Conservation (phyloP, 108 stramenopile genomes). For the Cyclotella sp. region DNA sequence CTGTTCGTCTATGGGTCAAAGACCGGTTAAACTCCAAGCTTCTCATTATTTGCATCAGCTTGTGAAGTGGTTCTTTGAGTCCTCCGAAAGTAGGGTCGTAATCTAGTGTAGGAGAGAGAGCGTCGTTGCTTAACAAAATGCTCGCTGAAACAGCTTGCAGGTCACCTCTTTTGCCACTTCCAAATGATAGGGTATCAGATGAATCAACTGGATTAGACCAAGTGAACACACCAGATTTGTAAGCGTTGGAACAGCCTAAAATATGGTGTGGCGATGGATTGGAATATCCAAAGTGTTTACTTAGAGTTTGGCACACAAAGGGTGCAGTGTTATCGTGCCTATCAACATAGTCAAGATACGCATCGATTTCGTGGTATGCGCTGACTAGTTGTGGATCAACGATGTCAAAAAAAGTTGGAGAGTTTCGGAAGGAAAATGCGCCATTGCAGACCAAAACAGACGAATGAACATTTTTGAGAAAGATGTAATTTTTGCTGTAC, state of each 20-base stretch:
- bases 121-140: constrained; percentile 39
- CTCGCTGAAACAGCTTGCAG: constrained; percentile 46
- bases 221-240: constrained; percentile 16
- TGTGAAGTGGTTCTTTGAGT: constrained; percentile 47
- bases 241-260: constrained; percentile 24
- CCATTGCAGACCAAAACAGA: constrained; percentile 25
- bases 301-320: constrained; percentile 48
- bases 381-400: constrained; percentile 24
- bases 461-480: constrained; percentile 42
- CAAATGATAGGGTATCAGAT: constrained; percentile 26
- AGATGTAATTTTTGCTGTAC: constrained; percentile 18
- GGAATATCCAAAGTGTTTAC: constrained; percentile 52
- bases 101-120: constrained; percentile 28
- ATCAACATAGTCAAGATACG: constrained; percentile 52
- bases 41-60: constrained; percentile 42
- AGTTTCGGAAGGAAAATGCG: constrained; percentile 30
- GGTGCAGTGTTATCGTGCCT: constrained; percentile 58
- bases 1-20: constrained; percentile 20
- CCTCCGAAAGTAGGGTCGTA: constrained; percentile 41
- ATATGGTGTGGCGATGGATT: constrained; percentile 31
- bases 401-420: constrained; percentile 35
- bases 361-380: constrained; percentile 57
- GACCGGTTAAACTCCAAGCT: constrained; percentile 32
- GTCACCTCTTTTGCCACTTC: constrained; percentile 42
- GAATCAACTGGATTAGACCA: constrained; percentile 16